These are phyloP conservation scores for Pestalotiopsis sp. DNA, from an alignment of 2,329 filamentous ascomycete species.

Conservation along the genomic window DNA sequence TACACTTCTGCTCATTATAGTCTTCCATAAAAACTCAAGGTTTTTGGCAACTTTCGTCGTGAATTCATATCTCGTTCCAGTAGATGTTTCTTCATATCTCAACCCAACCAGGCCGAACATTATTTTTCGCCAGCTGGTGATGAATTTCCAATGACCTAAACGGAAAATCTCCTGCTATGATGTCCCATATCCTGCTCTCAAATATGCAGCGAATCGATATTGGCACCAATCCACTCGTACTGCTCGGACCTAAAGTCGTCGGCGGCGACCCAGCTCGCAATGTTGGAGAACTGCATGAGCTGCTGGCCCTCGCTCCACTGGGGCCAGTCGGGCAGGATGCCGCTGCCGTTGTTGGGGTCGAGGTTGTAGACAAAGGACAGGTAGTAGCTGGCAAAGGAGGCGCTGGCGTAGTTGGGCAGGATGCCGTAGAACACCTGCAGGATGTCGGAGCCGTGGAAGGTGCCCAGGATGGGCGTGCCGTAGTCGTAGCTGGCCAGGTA, in stretches of 20 bases:
- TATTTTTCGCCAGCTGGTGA: no score
- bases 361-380: conserved; percentile 71
- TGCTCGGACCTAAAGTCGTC: conserved; percentile 41
- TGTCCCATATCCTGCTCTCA: neutral
- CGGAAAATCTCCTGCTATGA: neutral
- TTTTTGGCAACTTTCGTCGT: neutral
- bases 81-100: neutral
- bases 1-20: neutral
- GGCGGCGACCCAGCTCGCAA: conserved; percentile 31
- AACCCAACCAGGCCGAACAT: neutral
- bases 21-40: neutral
- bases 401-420: conserved; percentile 62
- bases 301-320: conserved; percentile 52
- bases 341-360: conserved; percentile 65
- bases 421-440: conserved; percentile 71
- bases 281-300: conserved; percentile 50
- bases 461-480: conserved; percentile 73
- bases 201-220: conserved; percentile 22
- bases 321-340: conserved; percentile 35
- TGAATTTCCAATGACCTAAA: no score
- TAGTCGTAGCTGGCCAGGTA: conserved; percentile 76
- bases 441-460: conserved; percentile 74
- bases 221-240: conserved; percentile 23
- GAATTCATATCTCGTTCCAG: neutral
- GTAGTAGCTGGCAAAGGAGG: conserved; percentile 69